Conservation (phyloP, 805 yeast species). For the Pichia thaimueangensis region DNA sequence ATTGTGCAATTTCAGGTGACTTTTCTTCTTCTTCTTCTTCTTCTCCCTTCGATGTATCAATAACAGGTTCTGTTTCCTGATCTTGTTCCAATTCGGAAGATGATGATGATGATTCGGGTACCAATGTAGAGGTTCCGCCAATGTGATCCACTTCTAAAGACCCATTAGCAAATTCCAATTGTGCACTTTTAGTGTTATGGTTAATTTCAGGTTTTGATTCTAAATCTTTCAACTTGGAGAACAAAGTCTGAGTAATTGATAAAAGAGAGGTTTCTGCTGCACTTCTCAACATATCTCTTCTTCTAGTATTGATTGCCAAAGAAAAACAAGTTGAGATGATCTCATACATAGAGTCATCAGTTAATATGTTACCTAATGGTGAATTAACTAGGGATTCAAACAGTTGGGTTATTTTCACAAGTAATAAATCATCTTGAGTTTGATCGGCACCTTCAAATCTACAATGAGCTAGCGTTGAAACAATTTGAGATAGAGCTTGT, state of each 20-base stretch:
- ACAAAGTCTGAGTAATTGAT: conserved; percentile 61
- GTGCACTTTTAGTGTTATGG: conserved; percentile 27
- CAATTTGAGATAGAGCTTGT: conserved; percentile 56
- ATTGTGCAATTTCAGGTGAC: not conserved
- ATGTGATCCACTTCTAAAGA: conserved; percentile 51
- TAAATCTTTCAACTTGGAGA: conserved; percentile 50
- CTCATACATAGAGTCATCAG: conserved; percentile 80
- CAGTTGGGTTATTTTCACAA: conserved; percentile 72
- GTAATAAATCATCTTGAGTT: conserved; percentile 83
- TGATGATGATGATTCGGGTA: not conserved
- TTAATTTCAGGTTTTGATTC: conserved; percentile 30
- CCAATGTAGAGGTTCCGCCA: conserved; percentile 34
- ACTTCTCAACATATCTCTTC: conserved; percentile 82
- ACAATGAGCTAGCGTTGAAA: conserved; percentile 81
- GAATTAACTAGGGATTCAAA: conserved; percentile 63
- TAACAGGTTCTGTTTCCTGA: conserved; percentile 2
- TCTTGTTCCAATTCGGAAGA: not conserved
- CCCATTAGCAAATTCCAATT: conserved; percentile 21
- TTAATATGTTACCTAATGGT: conserved; percentile 56
- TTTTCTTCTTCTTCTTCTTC: not conserved
- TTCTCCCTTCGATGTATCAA: not conserved
- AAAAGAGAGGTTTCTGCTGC: conserved; percentile 83
- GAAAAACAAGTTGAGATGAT: conserved; percentile 87
- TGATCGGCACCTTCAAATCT: conserved; percentile 94
- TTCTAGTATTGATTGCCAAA: conserved; percentile 84